Evolutionary conservation across 371 early-diverging fungal species (phyloP).

Genomic region (Fennellomyces sp.): DNA sequence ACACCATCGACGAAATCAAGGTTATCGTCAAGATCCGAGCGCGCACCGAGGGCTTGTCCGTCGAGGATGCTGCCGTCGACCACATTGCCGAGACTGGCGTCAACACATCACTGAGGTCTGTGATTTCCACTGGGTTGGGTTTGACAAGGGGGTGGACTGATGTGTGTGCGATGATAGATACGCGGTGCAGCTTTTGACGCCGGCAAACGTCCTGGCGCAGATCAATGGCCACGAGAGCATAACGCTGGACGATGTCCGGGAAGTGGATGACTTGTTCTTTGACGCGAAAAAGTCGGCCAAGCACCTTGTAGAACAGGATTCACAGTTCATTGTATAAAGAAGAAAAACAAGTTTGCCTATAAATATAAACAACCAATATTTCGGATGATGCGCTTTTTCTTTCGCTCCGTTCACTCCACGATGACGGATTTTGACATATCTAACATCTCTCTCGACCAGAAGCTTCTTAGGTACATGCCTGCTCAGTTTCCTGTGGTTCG

Average conservation of each 20-base stretch:
- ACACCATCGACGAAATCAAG: constrained; percentile 90
- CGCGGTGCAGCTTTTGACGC: constrained; percentile 97
- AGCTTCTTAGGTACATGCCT: too few relatives aligned
- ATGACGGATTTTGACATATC: too few relatives aligned
- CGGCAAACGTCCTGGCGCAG: constrained; percentile 83
- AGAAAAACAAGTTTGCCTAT: too few relatives aligned
- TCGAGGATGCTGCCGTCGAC: constrained; percentile 77
- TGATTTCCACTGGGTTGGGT: background rate
- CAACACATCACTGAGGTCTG: constrained; percentile 72
- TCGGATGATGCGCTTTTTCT: too few relatives aligned
- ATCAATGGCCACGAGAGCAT: constrained; percentile 85
- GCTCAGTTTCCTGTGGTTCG: too few relatives aligned
- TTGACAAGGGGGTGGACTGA: background rate
- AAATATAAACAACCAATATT: too few relatives aligned
- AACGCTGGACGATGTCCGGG: constrained; percentile 82
- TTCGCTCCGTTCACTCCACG: too few relatives aligned
- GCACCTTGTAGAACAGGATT: constrained; percentile 51
- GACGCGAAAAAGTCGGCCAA: constrained; percentile 91
- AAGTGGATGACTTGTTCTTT: constrained; percentile 84
- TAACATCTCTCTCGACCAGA: too few relatives aligned
- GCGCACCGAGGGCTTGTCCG: constrained; percentile 82
- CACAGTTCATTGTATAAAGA: constrained; percentile 38
- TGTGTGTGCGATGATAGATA: constrained; percentile 60
- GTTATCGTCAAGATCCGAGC: constrained; percentile 91
- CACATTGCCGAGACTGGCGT: constrained; percentile 83